These are phyloP conservation scores for Dendrobium nobile DNA, from an alignment of 106 monocot genomes.

Conservation along the genomic window DNA sequence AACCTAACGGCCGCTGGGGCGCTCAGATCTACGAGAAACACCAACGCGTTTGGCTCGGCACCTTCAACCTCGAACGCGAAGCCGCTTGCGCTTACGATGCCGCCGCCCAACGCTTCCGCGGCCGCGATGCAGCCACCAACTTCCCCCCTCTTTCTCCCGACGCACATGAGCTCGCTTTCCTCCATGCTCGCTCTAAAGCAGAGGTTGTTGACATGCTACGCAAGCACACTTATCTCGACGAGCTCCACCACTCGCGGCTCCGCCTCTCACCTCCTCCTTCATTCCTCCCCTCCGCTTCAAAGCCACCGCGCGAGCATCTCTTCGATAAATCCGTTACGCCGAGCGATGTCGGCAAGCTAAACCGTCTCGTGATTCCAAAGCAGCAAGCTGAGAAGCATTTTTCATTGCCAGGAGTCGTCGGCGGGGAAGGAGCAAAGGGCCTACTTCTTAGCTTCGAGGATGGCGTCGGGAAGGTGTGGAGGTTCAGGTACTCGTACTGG, in stretches of 20 bases:
- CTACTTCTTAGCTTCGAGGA: slow-evolving; percentile 61
- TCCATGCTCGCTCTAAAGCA: slow-evolving; percentile 40
- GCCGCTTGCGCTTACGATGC: slow-evolving; percentile 58
- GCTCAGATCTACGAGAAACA: slow-evolving; percentile 83
- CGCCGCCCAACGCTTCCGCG: slow-evolving; percentile 64
- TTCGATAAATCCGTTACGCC: slow-evolving; percentile 62
- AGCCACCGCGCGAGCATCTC: slow-evolving; percentile 17
- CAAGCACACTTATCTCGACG: slow-evolving; percentile 69
- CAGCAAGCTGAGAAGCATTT: slow-evolving; percentile 66
- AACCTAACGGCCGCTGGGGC: slow-evolving; percentile 86
- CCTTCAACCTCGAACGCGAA: slow-evolving; percentile 49
- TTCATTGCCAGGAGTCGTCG: slow-evolving; percentile 14
- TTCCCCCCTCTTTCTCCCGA: slow-evolving; percentile 34
- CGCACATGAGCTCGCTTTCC: slow-evolving; percentile 39
- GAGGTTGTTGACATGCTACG: slow-evolving; percentile 80
- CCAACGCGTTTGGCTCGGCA: slow-evolving; percentile 75
- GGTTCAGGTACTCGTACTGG: slow-evolving; percentile 71
- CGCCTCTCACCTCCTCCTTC: neutral
- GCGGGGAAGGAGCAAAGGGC: slow-evolving; percentile 16
- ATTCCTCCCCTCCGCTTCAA: neutral
- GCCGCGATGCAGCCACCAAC: slow-evolving; percentile 62
- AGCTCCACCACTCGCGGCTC: slow-evolving; percentile 38
- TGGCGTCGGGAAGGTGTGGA: slow-evolving; percentile 44
- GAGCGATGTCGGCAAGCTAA: slow-evolving; percentile 74
- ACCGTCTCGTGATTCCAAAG: slow-evolving; percentile 57